Base-by-base conservation (phyloP, 129 eudicot species). In the Dittrichia graveolens region DNA sequence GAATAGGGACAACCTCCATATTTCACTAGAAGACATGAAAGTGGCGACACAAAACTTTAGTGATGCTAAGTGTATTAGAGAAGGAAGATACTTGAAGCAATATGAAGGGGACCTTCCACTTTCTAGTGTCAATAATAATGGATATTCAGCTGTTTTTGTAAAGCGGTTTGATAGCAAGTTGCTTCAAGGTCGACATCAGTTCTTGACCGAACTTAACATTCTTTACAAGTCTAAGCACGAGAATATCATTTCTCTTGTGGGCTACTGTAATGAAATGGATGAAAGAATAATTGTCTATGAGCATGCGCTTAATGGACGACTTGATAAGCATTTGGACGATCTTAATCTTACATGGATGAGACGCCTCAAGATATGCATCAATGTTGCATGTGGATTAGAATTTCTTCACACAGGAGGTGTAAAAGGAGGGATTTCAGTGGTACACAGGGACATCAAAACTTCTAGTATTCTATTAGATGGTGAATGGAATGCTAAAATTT, bases 71-170 rank as follows among this genome's bases (percentile, higher is more conserved):
- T 45, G 16, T 12, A 46, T 46, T 13, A 24, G 57, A 47, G 57
- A 24, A 31, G 58, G 43, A 31, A 66, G 58, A 66, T 24, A 12
- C 6, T 66, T 57, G 72, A 66, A 66, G 24, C 58, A 66, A 66
- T 66, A 66, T 66, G 43, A 24, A 31, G 72, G 44, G 47, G 19
- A 66, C 12, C 0, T 66, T 1, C 12, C 31, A 6, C 43, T 6
- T 3, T 43, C 42, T 24, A 34, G 45, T 24, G 31, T 24, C 2
- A 24, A 24, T 24, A 24, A 24, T 24, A 24, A 24, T 66, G 56
- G 42, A 31, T 31, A 5, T 6, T 31, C 52, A 2, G 12, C 24
- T 7, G 1, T 46, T 46, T 10, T 66, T 24, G 58, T 12, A 34
- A 66, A 66, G 38, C 57, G 43, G 31, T 66, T 66, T 12, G 31